phyloP scores from a whole-genome alignment of 2,329 filamentous ascomycete genomes.

The Aspergillus hortae region DNA sequence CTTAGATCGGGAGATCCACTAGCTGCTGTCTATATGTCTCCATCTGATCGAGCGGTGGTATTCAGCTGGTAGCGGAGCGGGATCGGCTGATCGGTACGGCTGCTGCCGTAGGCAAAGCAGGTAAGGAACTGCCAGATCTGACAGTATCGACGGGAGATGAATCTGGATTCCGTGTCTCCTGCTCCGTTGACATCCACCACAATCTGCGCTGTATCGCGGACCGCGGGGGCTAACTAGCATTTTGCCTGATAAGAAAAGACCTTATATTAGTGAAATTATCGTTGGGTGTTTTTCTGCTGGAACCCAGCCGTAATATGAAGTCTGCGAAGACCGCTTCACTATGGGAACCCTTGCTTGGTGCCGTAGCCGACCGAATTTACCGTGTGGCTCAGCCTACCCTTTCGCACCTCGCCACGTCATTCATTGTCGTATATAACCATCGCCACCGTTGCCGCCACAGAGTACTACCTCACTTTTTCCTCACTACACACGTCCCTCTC shows the following conservation, averaged over 20 bases:
- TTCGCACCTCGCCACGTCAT: neutral
- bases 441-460: neutral
- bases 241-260: neutral
- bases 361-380: neutral
- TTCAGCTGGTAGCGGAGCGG: neutral
- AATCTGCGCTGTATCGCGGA: neutral
- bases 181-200: neutral
- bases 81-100: neutral
- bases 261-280: neutral
- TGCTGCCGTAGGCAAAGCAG: neutral
- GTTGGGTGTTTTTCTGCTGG: neutral
- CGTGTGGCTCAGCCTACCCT: too few relatives aligned
- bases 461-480: neutral
- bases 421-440: neutral
- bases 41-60: neutral
- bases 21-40: neutral
- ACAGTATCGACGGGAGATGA: neutral
- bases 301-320: neutral
- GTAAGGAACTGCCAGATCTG: neutral
- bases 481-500: neutral
- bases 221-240: neutral
- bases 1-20: neutral
- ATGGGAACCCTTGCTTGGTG: neutral
- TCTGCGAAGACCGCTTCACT: neutral
- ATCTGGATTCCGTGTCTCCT: slow-evolving; percentile 1